These are phyloP conservation scores for Bipolaris bicolor DNA, from an alignment of 2,329 filamentous ascomycete species.

Conservation along the genomic window DNA sequence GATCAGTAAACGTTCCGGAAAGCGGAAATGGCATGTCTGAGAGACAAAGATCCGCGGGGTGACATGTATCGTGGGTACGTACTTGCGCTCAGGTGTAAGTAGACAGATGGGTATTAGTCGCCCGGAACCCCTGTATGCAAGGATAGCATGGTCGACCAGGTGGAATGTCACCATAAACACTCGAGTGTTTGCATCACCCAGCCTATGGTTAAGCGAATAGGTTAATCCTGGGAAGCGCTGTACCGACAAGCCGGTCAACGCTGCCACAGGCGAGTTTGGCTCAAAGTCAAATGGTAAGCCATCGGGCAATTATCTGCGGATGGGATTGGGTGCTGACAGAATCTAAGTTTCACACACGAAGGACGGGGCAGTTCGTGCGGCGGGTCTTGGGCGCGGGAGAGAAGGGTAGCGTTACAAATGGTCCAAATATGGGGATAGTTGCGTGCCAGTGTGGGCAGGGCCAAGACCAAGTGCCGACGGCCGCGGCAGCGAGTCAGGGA, in stretches of 20 bases:
- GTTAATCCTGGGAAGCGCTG: neutral
- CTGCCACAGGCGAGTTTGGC: neutral
- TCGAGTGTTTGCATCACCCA: neutral
- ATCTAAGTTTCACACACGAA: conserved; percentile 9
- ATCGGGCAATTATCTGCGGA: neutral
- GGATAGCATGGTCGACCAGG: neutral
- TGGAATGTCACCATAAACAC: neutral
- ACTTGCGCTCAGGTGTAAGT: neutral
- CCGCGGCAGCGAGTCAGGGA: conserved; percentile 6
- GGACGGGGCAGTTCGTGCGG: conserved; percentile 5
- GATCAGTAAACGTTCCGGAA: neutral
- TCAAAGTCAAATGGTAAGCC: neutral
- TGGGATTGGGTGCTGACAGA: neutral
- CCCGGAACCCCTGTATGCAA: neutral
- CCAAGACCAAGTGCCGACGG: conserved; percentile 8
- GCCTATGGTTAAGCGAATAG: neutral
- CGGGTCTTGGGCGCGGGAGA: neutral
- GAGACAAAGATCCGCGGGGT: neutral
- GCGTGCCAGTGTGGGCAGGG: neutral
- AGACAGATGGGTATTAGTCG: neutral
- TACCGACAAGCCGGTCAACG: neutral
- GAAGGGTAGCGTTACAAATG: neutral
- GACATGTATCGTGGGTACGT: neutral
- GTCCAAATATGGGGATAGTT: neutral
- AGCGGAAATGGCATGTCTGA: neutral